These are phyloP conservation scores for Yamadazyma kitorensis DNA, from an alignment of 805 yeast species.

Conservation along the genomic window DNA sequence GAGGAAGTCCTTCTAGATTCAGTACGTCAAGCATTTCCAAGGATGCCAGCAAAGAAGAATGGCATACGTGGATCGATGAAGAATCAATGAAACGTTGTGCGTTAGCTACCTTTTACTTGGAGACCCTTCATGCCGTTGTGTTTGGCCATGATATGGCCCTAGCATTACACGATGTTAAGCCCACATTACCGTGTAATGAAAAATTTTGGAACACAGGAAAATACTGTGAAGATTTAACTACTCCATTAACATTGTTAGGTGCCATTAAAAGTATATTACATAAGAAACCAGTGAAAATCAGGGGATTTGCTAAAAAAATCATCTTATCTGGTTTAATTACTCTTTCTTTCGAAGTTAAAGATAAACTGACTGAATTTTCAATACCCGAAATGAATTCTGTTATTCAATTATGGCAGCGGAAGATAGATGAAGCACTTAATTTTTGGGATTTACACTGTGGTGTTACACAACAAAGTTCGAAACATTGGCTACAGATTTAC, in stretches of 20 bases:
- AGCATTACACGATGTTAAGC: slow-evolving; percentile 22
- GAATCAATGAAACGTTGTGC: slow-evolving; percentile 31
- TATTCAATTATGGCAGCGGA: slow-evolving; percentile 12
- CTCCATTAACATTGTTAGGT: slow-evolving; percentile 18
- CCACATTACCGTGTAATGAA: slow-evolving; percentile 24
- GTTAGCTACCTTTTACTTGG: slow-evolving; percentile 31
- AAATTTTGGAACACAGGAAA: slow-evolving; percentile 20
- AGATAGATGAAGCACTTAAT: slow-evolving; percentile 11
- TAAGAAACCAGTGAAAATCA: slow-evolving; percentile 15
- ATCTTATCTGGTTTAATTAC: slow-evolving; percentile 18
- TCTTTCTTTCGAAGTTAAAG: slow-evolving; percentile 17
- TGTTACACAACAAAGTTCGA: slow-evolving; percentile 13
- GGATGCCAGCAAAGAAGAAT: slow-evolving; percentile 8
- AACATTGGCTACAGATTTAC: slow-evolving; percentile 16
- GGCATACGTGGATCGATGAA: slow-evolving; percentile 32
- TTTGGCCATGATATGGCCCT: slow-evolving; percentile 26
- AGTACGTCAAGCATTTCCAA: slow-evolving; percentile 6
- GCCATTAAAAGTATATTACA: slow-evolving; percentile 20
- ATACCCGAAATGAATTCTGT: slow-evolving; percentile 17
- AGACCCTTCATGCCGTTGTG: slow-evolving; percentile 30
- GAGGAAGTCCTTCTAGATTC: slow-evolving; percentile 30
- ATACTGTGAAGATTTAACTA: slow-evolving; percentile 11
- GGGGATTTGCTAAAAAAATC: slow-evolving; percentile 19
- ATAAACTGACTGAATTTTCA: slow-evolving; percentile 18
- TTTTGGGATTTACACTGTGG: slow-evolving; percentile 12